Conservation (phyloP, 2,329 filamentous ascomycete genomes). For the Penicillium sclerotigenum region DNA sequence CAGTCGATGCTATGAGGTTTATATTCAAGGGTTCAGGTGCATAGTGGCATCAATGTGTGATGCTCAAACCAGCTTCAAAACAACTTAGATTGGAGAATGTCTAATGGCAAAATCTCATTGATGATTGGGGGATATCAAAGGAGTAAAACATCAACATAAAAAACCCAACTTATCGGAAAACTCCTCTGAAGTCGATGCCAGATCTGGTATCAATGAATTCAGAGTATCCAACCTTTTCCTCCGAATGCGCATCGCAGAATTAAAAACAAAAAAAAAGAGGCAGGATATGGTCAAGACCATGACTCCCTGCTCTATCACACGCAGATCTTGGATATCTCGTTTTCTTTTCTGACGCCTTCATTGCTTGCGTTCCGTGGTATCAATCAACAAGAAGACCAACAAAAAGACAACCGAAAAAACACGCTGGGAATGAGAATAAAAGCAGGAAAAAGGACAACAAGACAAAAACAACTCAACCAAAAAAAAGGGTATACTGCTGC, state of each 20-base stretch:
- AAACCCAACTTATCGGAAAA: conserved; percentile 3
- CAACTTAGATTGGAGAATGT: conserved; percentile 2
- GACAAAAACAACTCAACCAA: conserved; percentile 40
- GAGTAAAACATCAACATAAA: conserved; percentile 19
- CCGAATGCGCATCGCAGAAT: conserved; percentile 3
- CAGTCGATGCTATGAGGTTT: not conserved
- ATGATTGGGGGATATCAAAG: conserved; percentile 26
- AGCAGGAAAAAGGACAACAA: conserved; percentile 23
- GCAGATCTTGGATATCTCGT: conserved; percentile 30
- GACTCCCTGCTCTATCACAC: conserved; percentile 19
- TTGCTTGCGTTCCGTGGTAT: conserved; percentile 33
- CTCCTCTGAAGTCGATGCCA: conserved; percentile 3
- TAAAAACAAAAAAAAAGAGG: conserved; percentile 13
- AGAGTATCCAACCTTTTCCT: conserved; percentile 9
- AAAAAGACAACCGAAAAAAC: conserved; percentile 12
- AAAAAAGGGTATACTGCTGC: conserved; percentile 47
- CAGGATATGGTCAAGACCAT: conserved; percentile 7
- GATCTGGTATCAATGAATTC: not conserved
- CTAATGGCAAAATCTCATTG: conserved; percentile 25
- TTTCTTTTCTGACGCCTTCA: conserved; percentile 31
- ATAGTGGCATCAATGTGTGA: not conserved
- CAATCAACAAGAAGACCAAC: conserved; percentile 21
- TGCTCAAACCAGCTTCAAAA: not conserved
- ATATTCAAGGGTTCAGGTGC: not conserved
- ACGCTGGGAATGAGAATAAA: conserved; percentile 16